Evolutionary conservation across 2,329 filamentous ascomycete genomes (phyloP).

Genomic region (Pseudocercospora eumusae): DNA sequence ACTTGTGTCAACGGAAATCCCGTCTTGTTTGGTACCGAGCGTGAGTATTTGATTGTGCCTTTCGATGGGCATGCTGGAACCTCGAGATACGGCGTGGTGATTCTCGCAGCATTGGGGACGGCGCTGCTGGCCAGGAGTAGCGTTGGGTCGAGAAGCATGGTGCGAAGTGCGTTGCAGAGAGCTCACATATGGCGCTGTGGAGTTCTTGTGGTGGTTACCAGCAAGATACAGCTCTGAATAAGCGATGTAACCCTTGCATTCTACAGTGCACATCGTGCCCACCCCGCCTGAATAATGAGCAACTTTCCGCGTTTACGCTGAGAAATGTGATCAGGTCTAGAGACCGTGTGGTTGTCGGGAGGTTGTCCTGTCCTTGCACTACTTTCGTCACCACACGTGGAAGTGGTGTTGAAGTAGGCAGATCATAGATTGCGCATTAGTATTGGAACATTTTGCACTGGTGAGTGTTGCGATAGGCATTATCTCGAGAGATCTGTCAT

Average conservation of each 20-base stretch:
- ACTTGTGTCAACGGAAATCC: conserved; percentile 22
- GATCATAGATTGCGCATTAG: background rate
- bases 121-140: background rate
- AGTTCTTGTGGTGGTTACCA: background rate
- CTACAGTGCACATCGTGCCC: background rate
- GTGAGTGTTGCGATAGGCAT: background rate
- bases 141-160: background rate
- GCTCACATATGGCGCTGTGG: background rate
- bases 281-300: background rate
- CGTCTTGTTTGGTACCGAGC: conserved; percentile 14
- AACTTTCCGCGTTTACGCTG: background rate
- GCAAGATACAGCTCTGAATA: background rate
- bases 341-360: background rate
- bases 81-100: conserved; percentile 12
- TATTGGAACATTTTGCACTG: background rate
- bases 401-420: background rate
- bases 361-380: background rate
- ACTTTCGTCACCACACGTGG: background rate
- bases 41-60: conserved; percentile 20
- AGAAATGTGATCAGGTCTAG: background rate
- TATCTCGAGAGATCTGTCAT: conserved; percentile 15
- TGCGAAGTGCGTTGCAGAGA: background rate
- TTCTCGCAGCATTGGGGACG: background rate
- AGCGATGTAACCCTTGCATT: conserved; percentile 7
- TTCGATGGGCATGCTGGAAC: conserved; percentile 21